phyloP scores from a whole-genome alignment of 352 stramenopile genomes.

The Globisporangium spiculum region DNA sequence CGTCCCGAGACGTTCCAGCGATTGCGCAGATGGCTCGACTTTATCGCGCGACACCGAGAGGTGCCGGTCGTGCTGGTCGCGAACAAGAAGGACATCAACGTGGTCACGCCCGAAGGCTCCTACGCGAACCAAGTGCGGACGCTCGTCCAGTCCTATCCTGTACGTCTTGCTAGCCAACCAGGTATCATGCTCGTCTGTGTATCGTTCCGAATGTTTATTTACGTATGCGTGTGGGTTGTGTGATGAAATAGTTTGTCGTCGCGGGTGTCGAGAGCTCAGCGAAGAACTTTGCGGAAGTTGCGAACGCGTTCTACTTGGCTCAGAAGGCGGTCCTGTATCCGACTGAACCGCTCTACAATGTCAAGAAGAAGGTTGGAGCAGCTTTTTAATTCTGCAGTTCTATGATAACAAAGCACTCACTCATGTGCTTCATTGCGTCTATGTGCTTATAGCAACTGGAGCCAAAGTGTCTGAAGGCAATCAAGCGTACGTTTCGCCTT shows the following conservation, averaged over 20 bases:
- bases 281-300: constrained; percentile 86
- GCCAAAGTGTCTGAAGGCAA: constrained; percentile 77
- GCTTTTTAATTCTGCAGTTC: no score
- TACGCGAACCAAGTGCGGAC: constrained; percentile 73
- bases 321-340: constrained; percentile 90
- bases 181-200: constrained; percentile 1
- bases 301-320: constrained; percentile 85
- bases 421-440: not conserved
- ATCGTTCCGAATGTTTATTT: not conserved
- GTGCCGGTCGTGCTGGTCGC: constrained; percentile 86
- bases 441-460: constrained; percentile 52
- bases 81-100: constrained; percentile 88
- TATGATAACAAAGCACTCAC: not conserved
- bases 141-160: constrained; percentile 70
- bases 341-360: constrained; percentile 84
- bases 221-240: not conserved
- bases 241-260: constrained; percentile 62
- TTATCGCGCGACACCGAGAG: constrained; percentile 85
- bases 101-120: constrained; percentile 50
- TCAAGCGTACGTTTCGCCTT: constrained; percentile 85
- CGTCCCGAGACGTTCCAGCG: constrained; percentile 84
- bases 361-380: constrained; percentile 51
- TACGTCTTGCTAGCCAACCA: constrained; percentile 17
- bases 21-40: constrained; percentile 79
- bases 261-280: constrained; percentile 83